Conservation (phyloP, 2,329 filamentous ascomycete species). For the Phyllosticta paracitricarpa region DNA sequence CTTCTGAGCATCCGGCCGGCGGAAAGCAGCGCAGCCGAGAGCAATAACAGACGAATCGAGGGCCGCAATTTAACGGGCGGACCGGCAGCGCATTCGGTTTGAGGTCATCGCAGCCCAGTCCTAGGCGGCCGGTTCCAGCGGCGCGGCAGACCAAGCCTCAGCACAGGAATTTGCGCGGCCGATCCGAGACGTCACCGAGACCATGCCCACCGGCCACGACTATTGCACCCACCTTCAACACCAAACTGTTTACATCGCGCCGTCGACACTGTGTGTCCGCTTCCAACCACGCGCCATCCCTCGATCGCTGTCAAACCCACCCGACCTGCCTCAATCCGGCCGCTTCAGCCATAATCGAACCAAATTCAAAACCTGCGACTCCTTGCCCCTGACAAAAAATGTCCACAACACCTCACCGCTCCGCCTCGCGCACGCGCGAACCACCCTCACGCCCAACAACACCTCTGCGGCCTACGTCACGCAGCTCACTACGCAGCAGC, state of each 20-base stretch:
- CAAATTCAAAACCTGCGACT: background rate
- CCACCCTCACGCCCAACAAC: constrained; percentile 72
- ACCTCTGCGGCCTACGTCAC: constrained; percentile 79
- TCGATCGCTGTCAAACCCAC: background rate
- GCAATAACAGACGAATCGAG: background rate
- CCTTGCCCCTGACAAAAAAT: background rate
- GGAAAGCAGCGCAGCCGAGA: background rate
- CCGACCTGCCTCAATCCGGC: background rate
- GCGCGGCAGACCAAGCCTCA: background rate
- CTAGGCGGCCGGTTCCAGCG: background rate
- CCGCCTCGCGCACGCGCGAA: constrained; percentile 50
- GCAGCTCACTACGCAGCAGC: constrained; percentile 70
- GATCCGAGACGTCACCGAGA: background rate
- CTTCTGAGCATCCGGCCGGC: background rate
- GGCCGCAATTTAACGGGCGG: background rate
- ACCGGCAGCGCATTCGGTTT: background rate
- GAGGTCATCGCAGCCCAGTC: background rate
- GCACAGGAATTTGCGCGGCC: background rate
- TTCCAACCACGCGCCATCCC: background rate
- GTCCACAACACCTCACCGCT: constrained; percentile 24
- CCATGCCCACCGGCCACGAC: background rate
- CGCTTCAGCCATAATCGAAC: no score
- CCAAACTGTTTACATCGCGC: constrained; percentile 7
- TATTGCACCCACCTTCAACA: background rate
- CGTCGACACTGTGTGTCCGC: constrained; percentile 13